Conservation (phyloP, 768 basidiomycete species). For the Lyophyllum decastes region DNA sequence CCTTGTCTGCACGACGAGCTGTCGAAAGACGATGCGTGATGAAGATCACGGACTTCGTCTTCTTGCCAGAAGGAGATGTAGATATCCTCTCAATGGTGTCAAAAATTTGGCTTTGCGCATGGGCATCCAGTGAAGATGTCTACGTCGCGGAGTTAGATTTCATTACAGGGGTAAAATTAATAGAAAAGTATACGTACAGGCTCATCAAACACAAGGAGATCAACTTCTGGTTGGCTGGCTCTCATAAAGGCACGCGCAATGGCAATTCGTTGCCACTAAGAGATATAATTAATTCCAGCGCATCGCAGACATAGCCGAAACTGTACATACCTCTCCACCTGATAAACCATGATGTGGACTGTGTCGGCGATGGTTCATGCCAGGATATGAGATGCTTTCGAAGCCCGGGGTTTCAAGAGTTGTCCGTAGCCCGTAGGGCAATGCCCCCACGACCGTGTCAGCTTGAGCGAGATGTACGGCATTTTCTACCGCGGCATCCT, state of each 20-base stretch:
- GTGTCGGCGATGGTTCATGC: slow-evolving; percentile 29
- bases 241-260: slow-evolving; percentile 88
- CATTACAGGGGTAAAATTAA: slow-evolving; percentile 4
- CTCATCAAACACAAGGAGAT: slow-evolving; percentile 84
- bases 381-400: slow-evolving; percentile 51
- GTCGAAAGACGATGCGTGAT: slow-evolving; percentile 84
- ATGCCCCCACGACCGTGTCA: slow-evolving; percentile 58
- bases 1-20: slow-evolving; percentile 81
- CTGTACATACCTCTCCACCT: slow-evolving; percentile 72
- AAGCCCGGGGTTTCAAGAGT: slow-evolving; percentile 64
- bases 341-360: slow-evolving; percentile 67
- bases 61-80: slow-evolving; percentile 54
- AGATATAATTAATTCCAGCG: neutral
- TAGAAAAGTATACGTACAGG: slow-evolving; percentile 49
- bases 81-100: slow-evolving; percentile 73
- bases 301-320: neutral
- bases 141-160: slow-evolving; percentile 26
- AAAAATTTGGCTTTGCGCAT: slow-evolving; percentile 79
- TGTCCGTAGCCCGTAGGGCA: slow-evolving; percentile 77
- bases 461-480: slow-evolving; percentile 79
- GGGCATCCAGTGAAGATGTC: slow-evolving; percentile 81
- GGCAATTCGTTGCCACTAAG: slow-evolving; percentile 85
- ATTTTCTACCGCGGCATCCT: slow-evolving; percentile 53
- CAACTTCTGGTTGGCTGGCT: slow-evolving; percentile 70
- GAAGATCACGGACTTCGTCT: slow-evolving; percentile 74